A percentile compares a stretch with the other conserved stretches of the same genome.
These are phyloP conservation scores for Phaeosphaeriaceae sp. DNA, from an alignment of 2,329 filamentous ascomycete species.

Conservation along the genomic window DNA sequence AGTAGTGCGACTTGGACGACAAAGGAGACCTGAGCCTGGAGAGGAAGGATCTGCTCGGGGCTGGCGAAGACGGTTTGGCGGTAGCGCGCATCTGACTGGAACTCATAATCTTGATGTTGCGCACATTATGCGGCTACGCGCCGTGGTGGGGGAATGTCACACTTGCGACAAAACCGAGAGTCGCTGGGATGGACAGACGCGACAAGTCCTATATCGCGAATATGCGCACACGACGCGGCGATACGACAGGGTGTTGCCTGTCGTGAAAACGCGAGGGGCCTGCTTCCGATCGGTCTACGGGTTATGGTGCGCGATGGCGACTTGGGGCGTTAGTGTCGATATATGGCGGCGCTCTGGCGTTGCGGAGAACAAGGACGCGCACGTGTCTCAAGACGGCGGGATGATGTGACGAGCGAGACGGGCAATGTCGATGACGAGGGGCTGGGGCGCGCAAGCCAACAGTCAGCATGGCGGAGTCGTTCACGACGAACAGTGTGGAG, in stretches of 20 bases:
- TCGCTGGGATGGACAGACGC: conserved; percentile 6
- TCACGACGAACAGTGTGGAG: conserved; percentile 21
- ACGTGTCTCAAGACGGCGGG: conserved; percentile 39
- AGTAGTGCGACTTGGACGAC: conserved; percentile 65
- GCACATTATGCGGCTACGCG: conserved; percentile 50
- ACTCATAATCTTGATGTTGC: conserved; percentile 48
- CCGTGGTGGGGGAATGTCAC: conserved; percentile 18
- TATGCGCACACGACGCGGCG: neutral
- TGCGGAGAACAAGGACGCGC: conserved; percentile 28
- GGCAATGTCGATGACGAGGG: conserved; percentile 15
- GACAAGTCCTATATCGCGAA: neutral
- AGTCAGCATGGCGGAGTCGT: conserved; percentile 42
- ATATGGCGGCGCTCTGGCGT: conserved; percentile 18
- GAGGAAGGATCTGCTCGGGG: conserved; percentile 50
- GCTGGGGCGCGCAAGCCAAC: conserved; percentile 28
- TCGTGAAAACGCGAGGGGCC: neutral
- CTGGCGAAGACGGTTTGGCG: conserved; percentile 36
- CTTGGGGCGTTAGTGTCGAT: conserved; percentile 13
- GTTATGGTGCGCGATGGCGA: conserved; percentile 7
- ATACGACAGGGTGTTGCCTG: neutral
- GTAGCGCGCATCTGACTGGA: conserved; percentile 45
- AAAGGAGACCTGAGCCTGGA: conserved; percentile 65
- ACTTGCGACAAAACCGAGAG: conserved; percentile 10
- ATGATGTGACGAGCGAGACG: conserved; percentile 23
- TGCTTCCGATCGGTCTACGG: conserved; percentile 3